Evolutionary conservation across 148 eudicot genomes (phyloP), one percentile per base, ranked within the genome.

Genomic region (Dianthus caryophyllus): DNA sequence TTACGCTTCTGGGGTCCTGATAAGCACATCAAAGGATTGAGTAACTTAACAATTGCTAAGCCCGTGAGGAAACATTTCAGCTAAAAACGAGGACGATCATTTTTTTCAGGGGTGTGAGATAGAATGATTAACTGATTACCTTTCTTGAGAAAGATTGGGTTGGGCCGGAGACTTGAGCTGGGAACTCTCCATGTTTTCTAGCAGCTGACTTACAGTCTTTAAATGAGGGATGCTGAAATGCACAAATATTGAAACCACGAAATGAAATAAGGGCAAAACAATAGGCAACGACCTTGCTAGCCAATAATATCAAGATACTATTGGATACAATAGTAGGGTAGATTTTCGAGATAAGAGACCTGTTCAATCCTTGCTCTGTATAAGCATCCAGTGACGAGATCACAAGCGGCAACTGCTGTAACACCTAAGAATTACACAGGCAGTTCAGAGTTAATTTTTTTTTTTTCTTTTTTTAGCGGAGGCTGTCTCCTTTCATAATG

Each of bases 341-440:
- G 30, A 33, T 58, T 58, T 18, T 57, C 20, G 22, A 30, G 21
- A 60, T 36, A 60, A 14, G 9, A 6, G 64, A 92, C 98, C 96
- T 87, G 64, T 84, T 83, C 12, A 89, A 73, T 38, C 91, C 98
- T 67, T 75, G 73, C 43, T 93, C 98, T 76, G 83, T 80, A 60
- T 93, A 85, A 50, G 94, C 90, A 83, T 93, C 96, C 84, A 93
- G 73, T 14, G 98, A 81, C 47, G 98, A 87, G 71, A 93, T 84
- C 27, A 93, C 96, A 52, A 49, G 59, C 47, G 98, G 98, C 76
- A 93, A 73, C 80, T 83, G 89, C 76, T 89, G 80, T 73, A 89
- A 76, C 16, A 80, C 83, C 98, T 92, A 83, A 79, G 27, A 31
- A 58, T 49, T 20, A 31, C 47, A 11, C 49, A 48, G 16, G 41